Evolutionary conservation across 2,329 filamentous ascomycete species (phyloP).

Genomic region (Juglanconis sp.): DNA sequence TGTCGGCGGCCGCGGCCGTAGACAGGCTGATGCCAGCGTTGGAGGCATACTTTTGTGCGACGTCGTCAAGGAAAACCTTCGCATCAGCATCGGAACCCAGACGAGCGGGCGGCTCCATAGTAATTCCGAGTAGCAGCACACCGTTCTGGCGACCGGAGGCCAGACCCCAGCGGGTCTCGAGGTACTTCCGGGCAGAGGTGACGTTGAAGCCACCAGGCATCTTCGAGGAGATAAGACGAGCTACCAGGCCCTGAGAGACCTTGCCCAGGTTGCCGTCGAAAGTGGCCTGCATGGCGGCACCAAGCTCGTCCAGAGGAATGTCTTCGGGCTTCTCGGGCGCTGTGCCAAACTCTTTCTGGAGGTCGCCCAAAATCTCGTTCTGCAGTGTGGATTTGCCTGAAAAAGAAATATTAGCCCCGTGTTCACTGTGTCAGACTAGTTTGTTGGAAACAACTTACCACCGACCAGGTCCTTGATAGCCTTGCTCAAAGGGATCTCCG

Average conservation of each 20-base stretch:
- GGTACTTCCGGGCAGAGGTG: slow-evolving; percentile 88
- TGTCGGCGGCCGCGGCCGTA: slow-evolving; percentile 70
- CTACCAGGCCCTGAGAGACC: slow-evolving; percentile 88
- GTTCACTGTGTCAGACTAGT: slow-evolving; percentile 3
- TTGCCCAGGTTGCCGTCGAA: slow-evolving; percentile 98
- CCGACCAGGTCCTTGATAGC: slow-evolving; percentile 98
- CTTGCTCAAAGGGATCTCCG: slow-evolving; percentile 88
- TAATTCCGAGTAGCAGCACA: slow-evolving; percentile 81
- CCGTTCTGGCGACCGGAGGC: slow-evolving; percentile 85
- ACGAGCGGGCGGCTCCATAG: slow-evolving; percentile 86
- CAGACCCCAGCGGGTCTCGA: slow-evolving; percentile 91
- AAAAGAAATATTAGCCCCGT: slow-evolving; percentile 12
- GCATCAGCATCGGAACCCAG: slow-evolving; percentile 86
- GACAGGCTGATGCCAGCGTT: slow-evolving; percentile 81
- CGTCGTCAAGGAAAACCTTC: slow-evolving; percentile 86
- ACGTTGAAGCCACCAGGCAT: slow-evolving; percentile 99
- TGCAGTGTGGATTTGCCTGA: slow-evolving; percentile 96
- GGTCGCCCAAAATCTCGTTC: slow-evolving; percentile 95
- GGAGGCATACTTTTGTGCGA: slow-evolving; percentile 84
- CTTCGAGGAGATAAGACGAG: slow-evolving; percentile 93
- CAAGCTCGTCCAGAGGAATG: slow-evolving; percentile 90
- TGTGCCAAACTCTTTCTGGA: slow-evolving; percentile 97
- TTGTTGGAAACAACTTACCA: slow-evolving; percentile 57
- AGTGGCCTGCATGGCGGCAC: slow-evolving; percentile 94
- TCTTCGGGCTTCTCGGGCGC: slow-evolving; percentile 99